phyloP scores from a whole-genome alignment of 305 asterid genomes.

The Fraxinus paxiana region DNA sequence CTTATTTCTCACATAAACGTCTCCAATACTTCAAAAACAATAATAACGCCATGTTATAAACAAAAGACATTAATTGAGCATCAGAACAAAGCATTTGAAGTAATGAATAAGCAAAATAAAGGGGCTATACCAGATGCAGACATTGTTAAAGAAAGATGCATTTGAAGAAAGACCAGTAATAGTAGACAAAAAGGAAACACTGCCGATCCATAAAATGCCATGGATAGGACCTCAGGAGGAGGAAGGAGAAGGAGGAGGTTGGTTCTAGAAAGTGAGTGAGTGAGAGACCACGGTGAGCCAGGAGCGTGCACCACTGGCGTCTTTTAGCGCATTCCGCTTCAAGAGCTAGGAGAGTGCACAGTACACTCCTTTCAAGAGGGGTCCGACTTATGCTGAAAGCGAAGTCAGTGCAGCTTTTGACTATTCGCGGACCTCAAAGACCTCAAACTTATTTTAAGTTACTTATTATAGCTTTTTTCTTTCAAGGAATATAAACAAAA shows the following conservation, averaged over 20 bases:
- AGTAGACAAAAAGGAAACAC: slow-evolving; percentile 35
- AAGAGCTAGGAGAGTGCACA: background rate
- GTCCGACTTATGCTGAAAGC: background rate
- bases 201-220: slow-evolving; percentile 40
- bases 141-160: slow-evolving; percentile 31
- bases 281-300: slow-evolving; percentile 4
- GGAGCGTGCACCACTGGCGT: slow-evolving; percentile 25
- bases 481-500: background rate
- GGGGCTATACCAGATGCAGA: slow-evolving; percentile 45
- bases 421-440: background rate
- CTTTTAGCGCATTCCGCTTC: slow-evolving; percentile 26
- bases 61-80: slow-evolving; percentile 18
- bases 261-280: slow-evolving; percentile 18
- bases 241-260: slow-evolving; percentile 1
- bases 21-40: background rate
- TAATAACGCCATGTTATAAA: background rate
- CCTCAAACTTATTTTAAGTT: background rate
- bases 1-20: slow-evolving; percentile 4
- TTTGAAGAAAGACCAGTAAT: slow-evolving; percentile 30
- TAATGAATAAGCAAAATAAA: background rate
- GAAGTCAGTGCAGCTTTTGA: slow-evolving; percentile 22
- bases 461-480: background rate
- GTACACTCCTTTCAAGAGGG: background rate
- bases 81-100: slow-evolving; percentile 4
- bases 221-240: slow-evolving; percentile 19